Evolutionary conservation across 2,329 filamentous ascomycete species (phyloP).

Genomic region (Penicillium occitanis): DNA sequence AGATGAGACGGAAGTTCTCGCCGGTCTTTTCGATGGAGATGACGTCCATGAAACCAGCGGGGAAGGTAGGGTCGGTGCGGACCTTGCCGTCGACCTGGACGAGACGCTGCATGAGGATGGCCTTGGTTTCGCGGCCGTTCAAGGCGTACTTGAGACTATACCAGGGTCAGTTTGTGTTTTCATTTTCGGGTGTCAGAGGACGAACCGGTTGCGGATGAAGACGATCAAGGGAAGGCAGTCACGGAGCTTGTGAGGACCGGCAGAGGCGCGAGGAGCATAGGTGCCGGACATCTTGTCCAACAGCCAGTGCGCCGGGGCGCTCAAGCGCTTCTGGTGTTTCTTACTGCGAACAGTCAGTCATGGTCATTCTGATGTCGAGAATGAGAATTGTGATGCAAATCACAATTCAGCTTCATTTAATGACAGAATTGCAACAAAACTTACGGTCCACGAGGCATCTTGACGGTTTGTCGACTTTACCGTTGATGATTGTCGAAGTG

Average conservation of each 20-base stretch:
- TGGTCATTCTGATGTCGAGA: neutral
- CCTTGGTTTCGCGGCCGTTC: slow-evolving; percentile 95
- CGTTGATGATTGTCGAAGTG: slow-evolving; percentile 39
- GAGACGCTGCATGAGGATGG: slow-evolving; percentile 98
- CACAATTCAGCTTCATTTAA: neutral
- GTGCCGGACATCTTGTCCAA: slow-evolving; percentile 98
- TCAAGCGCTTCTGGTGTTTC: slow-evolving; percentile 99
- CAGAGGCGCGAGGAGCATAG: slow-evolving; percentile 68
- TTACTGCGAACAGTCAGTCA: slow-evolving; percentile 59
- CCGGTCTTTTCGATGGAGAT: slow-evolving; percentile 99
- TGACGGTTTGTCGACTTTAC: slow-evolving; percentile 45
- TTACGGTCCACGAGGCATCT: slow-evolving; percentile 61
- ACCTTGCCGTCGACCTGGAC: slow-evolving; percentile 99
- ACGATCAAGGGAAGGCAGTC: slow-evolving; percentile 99
- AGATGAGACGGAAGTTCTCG: slow-evolving; percentile 99
- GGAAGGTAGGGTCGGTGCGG: slow-evolving; percentile 97
- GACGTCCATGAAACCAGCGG: slow-evolving; percentile 98
- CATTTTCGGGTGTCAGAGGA: neutral
- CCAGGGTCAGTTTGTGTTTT: slow-evolving; percentile 30
- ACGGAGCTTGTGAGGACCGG: slow-evolving; percentile 98
- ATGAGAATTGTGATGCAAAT: neutral
- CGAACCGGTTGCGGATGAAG: slow-evolving; percentile 78
- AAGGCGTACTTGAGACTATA: slow-evolving; percentile 98
- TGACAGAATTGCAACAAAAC: slow-evolving; percentile 31
- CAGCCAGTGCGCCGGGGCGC: slow-evolving; percentile 98